Evolutionary conservation across 257 asterid genomes (phyloP).

Genomic region (Orobanche coerulescens): DNA sequence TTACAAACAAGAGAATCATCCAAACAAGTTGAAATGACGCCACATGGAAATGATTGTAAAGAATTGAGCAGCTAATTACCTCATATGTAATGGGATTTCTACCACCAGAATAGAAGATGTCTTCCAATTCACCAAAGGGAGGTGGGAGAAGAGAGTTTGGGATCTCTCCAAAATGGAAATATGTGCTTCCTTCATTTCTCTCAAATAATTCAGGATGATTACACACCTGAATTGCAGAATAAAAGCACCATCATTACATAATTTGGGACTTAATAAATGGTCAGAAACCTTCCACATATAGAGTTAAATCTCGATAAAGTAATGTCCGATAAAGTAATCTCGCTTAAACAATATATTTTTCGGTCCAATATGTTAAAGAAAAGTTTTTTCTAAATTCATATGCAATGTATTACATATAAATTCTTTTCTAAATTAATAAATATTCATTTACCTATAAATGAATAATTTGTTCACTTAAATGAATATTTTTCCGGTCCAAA

Average conservation of each 20-base stretch:
- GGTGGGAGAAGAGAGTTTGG: conserved; percentile 79
- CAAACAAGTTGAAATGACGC: neutral
- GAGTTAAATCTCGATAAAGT: no score
- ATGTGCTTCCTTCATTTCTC: conserved; percentile 94
- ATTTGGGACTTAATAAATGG: neutral
- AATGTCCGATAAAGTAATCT: no score
- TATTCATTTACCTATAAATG: no score
- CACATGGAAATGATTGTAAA: conserved; percentile 2
- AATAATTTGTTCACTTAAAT: no score
- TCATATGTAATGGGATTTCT: conserved; percentile 72
- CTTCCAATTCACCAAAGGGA: conserved; percentile 89
- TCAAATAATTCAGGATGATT: conserved; percentile 98
- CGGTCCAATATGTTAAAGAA: no score
- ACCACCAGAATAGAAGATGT: conserved; percentile 63
- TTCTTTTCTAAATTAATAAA: no score
- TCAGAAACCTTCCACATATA: neutral
- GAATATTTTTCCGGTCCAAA: no score
- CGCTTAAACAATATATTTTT: no score
- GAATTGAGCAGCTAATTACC: conserved; percentile 39
- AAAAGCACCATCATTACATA: conserved; percentile 4
- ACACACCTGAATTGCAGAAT: conserved; percentile 60
- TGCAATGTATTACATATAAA: no score
- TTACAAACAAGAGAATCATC: neutral
- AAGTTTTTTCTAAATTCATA: no score
- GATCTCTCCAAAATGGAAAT: conserved; percentile 78